phyloP scores from a whole-genome alignment of 2,329 filamentous ascomycete species.

The Dryadomyces quercivorus region DNA sequence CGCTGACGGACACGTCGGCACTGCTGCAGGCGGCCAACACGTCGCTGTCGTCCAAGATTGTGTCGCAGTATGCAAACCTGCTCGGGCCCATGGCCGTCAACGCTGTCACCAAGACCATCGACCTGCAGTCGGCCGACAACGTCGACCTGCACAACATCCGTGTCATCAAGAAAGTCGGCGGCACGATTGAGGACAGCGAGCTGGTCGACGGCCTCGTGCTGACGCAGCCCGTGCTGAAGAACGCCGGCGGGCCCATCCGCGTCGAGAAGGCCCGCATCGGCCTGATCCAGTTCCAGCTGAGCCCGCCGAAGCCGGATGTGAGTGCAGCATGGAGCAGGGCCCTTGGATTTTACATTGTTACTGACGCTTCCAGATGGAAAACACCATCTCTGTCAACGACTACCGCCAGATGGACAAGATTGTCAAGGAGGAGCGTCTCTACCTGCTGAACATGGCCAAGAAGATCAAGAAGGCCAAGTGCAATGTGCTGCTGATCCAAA shows the following conservation, averaged over 20 bases:
- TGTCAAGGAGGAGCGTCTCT: constrained; percentile 95
- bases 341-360: not conserved
- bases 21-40: constrained; percentile 95
- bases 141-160: constrained; percentile 94
- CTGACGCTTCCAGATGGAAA: constrained; percentile 64
- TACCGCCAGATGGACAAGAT: constrained; percentile 99
- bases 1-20: constrained; percentile 74
- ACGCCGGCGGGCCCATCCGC: constrained; percentile 74
- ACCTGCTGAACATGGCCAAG: constrained; percentile 97
- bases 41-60: constrained; percentile 95
- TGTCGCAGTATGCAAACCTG: constrained; percentile 89
- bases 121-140: constrained; percentile 89
- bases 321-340: constrained; percentile 1
- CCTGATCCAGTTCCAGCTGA: constrained; percentile 96
- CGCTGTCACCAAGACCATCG: constrained; percentile 89
- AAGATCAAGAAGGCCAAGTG: constrained; percentile 99
- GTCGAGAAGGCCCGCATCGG: constrained; percentile 98
- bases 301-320: constrained; percentile 92
- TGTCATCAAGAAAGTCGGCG: constrained; percentile 94
- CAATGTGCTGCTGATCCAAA: constrained; percentile 96
- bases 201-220: constrained; percentile 90
- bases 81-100: constrained; percentile 98
- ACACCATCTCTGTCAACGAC: constrained; percentile 97
- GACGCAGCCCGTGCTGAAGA: constrained; percentile 88
- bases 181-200: constrained; percentile 96